Evolutionary conservation across 192 early-diverging fungal species (phyloP), one percentile per base, ranked within the genome.

Genomic region (Geranomyces variabilis): DNA sequence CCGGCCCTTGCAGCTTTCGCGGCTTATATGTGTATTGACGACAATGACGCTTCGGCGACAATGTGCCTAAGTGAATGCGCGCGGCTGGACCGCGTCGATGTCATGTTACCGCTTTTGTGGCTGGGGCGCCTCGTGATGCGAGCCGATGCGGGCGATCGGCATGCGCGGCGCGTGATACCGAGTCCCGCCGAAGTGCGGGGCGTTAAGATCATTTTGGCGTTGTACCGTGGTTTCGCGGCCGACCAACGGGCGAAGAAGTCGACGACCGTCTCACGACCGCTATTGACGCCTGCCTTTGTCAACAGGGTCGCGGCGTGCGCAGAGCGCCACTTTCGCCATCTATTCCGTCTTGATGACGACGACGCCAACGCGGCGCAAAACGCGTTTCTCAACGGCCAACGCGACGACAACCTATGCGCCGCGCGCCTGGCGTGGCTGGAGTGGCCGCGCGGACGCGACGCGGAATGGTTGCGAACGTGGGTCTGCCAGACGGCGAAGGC

Each of bases 31-130:
- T 57, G 44, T 30, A 15, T 46, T 17, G 55, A 46, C 24, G 14
- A 47, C 19, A 17, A 24, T 8, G 8, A 36, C 1, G 6, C 22
- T 3, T 45, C 79, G 56, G 80, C 71, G n/a, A 82, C 79, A 0
- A 71, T 51, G 28, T 73, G 82, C 13, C 51, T 89, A 17, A 66
- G 80, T 31, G 85, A 88, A 67, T 88, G 86, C 63, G 47, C 88
- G 34, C 75, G 72, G 15, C 70, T 72, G 44, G 86, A 89, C 47
- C 78, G 87, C 33, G 67, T 76, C 10, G 83, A 88, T 41, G 70
- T 80, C 5, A 56, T 89, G 49, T 71, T 70, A 19, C 74, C 75
- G 14, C 81, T 82, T 69, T 60, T 86, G 47, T 75, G 77, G 58
- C 62, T 88, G 7, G 80, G 80, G 55, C 58, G 29, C 69, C 77